Conservation (phyloP, 2,329 filamentous ascomycete species). For the Alternaria arbusti region DNA sequence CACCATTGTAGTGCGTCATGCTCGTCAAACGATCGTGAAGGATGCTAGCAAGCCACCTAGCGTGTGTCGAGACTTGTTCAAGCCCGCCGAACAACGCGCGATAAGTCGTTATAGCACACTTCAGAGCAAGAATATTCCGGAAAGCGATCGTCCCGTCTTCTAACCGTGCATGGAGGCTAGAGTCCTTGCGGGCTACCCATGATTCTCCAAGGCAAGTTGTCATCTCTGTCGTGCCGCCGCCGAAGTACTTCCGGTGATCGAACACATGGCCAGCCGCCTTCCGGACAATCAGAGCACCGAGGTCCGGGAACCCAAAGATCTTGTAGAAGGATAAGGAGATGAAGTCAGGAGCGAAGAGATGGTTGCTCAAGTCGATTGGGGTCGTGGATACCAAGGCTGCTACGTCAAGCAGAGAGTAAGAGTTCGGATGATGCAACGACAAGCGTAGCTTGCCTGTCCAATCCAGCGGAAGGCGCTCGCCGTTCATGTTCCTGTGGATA, state of each 20-base stretch:
- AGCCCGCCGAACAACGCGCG: constrained; percentile 64
- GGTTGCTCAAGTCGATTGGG: constrained; percentile 62
- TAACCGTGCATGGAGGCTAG: constrained; percentile 64
- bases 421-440: constrained; percentile 50
- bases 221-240: constrained; percentile 68
- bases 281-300: constrained; percentile 83
- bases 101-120: constrained; percentile 65
- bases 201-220: constrained; percentile 59
- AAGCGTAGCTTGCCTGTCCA: constrained; percentile 55
- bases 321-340: constrained; percentile 89
- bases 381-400: constrained; percentile 70
- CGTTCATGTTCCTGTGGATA: constrained; percentile 73
- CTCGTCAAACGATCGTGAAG: constrained; percentile 57
- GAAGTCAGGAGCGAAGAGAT: constrained; percentile 76
- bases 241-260: constrained; percentile 67
- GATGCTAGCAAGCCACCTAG: constrained; percentile 58
- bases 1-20: constrained; percentile 62
- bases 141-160: constrained; percentile 73
- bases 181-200: constrained; percentile 63
- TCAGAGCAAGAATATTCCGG: constrained; percentile 68
- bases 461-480: constrained; percentile 71
- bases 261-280: constrained; percentile 67
- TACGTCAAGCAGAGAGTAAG: constrained; percentile 74
- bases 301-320: constrained; percentile 91
- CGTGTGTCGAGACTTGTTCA: constrained; percentile 65